Evolutionary conservation across 768 basidiomycete species (phyloP), one percentile per base, ranked within the genome.

Genomic region (Lactarius sanguifluus): DNA sequence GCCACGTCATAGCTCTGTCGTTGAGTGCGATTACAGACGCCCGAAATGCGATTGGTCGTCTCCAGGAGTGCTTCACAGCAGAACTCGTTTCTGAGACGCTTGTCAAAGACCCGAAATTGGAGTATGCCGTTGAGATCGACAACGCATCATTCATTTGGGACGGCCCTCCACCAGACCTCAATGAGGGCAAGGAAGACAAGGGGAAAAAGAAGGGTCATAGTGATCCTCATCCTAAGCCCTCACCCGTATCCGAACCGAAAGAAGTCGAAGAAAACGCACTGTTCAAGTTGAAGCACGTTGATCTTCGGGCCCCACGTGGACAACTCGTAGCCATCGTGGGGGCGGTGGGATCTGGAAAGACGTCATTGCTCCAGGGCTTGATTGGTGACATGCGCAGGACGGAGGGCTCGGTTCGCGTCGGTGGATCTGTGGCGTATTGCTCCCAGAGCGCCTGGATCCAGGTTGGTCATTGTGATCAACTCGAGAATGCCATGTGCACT

Each of bases 361-460:
- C 86, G 1, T 88, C 86, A 1, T 76, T 93, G 32, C 78, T 93
- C 50, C 87, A 92, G 69, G 91, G 86, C 9, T 72, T 92, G 36
- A 86, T 91, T 64, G 90, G 90, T 3, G 94, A 96, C 75, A 96
- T 96, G 94, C 80, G 88, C 65, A 81, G 81, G 69, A 87, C 85
- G 0, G 74, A 77, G 15, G 93, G 93, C 2, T 82, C 77, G 10
- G 84, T 92, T 45, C 80, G 79, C 38, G 91, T 94, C 72, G 89
- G 91, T 64, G 92, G 90, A 0, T 83, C 84, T 12, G 83, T 94
- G 12, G 87, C 86, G 0, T 93, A 95, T 75, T 95, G 91, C 71
- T 86, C 89, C 18, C 95, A 98, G 73, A 87, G 82, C 54, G 89
- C 94, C 13, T 97, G 94, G 94, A 96, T 98, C 65, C 92, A 94